These are phyloP conservation scores for Rheum nobile DNA, from an alignment of 148 eudicot genomes.

Conservation along the genomic window DNA sequence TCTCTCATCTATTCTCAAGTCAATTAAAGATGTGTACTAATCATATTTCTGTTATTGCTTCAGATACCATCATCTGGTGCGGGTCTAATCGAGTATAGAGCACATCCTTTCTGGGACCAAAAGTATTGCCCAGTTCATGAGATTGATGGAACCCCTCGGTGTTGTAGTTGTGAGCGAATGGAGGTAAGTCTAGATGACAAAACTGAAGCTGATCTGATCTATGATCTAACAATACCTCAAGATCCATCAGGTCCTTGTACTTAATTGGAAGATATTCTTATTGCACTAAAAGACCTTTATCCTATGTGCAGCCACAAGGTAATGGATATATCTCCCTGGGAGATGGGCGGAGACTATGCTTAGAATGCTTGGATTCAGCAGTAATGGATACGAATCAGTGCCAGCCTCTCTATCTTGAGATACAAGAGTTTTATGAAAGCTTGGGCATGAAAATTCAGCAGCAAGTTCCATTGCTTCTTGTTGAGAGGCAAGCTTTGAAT, in stretches of 20 bases:
- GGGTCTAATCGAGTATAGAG: slow-evolving; percentile 65
- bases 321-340: slow-evolving; percentile 9
- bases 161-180: slow-evolving; percentile 73
- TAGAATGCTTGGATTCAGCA: slow-evolving; percentile 14
- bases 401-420: slow-evolving; percentile 13
- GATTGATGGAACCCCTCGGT: slow-evolving; percentile 59
- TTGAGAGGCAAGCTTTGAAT: slow-evolving; percentile 16
- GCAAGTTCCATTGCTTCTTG: slow-evolving; percentile 15
- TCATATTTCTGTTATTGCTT: slow-evolving; percentile 4
- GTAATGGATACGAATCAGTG: slow-evolving; percentile 15
- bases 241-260: background rate
- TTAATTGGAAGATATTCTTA: background rate
- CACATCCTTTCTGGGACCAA: slow-evolving; percentile 75
- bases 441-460: slow-evolving; percentile 13
- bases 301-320: slow-evolving; percentile 8
- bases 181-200: slow-evolving; percentile 24
- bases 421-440: slow-evolving; percentile 10
- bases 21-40: background rate
- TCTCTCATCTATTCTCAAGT: background rate
- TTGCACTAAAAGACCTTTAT: background rate
- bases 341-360: slow-evolving; percentile 15
- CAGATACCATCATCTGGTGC: slow-evolving; percentile 56
- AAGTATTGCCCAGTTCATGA: slow-evolving; percentile 66
- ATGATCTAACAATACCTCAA: background rate
- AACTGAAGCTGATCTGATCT: background rate